Evolutionary conservation across 2,329 filamentous ascomycete genomes (phyloP), one percentile per base, ranked within the genome.

Genomic region (Lasiodiplodia citricola): DNA sequence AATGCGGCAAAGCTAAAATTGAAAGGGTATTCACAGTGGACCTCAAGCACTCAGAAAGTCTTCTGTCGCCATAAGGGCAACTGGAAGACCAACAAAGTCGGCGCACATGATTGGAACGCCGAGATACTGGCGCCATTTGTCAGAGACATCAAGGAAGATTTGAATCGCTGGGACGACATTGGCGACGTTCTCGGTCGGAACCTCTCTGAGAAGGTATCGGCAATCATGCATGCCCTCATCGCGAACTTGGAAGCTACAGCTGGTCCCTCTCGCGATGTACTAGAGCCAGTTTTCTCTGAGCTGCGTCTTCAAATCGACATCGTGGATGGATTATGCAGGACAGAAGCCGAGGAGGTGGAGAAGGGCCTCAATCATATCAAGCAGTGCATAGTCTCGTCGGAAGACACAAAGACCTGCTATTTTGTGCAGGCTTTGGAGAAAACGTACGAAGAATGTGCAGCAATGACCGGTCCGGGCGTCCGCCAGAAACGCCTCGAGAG

Each of bases 381-480:
- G 58, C 21, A 52, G 57, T 5, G 18, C 7, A 41, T 70, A 28
- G 1, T 41, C 1, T 23, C 28, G 10, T 16, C 18, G 14, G 37
- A 16, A 18, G 13, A 69, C 11, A 38, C 35, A 6, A 18, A 68
- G 0, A 60, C 60, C 2, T 47, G 69, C 44, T 74, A 74, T 54
- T 69, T 75, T 21, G 47, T 62, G 3, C 55, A 68, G 16, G 69
- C 69, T 2, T 72, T 76, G 68, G 4, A 37, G 3, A 6, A 57
- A 0, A 57, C 72, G 25, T 75, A 76, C 55, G 18, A 41, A 7
- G 18, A 44, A 10, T n/a, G 58, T 14, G 65, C 21, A 2, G 28
- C 47, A 37, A 58, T 67, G 13, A 3, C 16, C 7, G 58, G 69
- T 28, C 25, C 66, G 11, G 35, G 21, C 3, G 28, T 35, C 2